Evolutionary conservation across 163 green algal genomes (phyloP).

Genomic region (Scenedesmus sp.): DNA sequence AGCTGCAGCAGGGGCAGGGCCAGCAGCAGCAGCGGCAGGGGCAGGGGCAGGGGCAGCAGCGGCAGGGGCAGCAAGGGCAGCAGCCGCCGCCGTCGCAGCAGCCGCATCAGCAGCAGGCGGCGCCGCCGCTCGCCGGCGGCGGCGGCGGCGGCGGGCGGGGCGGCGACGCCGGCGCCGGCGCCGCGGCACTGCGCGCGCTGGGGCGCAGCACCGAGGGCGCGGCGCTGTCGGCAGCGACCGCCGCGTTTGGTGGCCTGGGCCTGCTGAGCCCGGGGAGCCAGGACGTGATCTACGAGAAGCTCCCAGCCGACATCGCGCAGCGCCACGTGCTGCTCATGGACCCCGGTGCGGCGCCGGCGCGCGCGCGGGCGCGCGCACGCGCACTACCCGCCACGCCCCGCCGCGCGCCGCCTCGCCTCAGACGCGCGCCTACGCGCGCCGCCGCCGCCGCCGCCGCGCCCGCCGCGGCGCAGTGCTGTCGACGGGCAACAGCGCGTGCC

Average conservation of each 20-base stretch:
- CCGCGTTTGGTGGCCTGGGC: slow-evolving; percentile 11
- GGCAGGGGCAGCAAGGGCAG: neutral
- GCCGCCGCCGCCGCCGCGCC: too few species aligned
- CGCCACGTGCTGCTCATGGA: slow-evolving; percentile 97
- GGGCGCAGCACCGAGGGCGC: neutral
- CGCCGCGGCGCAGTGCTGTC: too few species aligned
- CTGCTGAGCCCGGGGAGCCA: slow-evolving; percentile 13
- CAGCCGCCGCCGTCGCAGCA: neutral
- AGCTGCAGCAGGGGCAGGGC: neutral
- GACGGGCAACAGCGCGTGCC: slow-evolving; percentile 77
- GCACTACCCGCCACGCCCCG: too few species aligned
- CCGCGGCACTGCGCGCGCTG: too few species aligned
- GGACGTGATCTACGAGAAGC: slow-evolving; percentile 93
- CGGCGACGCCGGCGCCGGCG: too few species aligned
- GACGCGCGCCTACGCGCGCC: too few species aligned
- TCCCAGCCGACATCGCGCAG: slow-evolving; percentile 92
- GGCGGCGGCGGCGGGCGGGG: too few species aligned
- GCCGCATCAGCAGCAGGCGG: slow-evolving; percentile 8
- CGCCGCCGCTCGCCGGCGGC: too few species aligned
- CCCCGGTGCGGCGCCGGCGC: too few species aligned
- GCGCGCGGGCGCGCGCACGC: too few species aligned
- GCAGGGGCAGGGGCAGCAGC: slow-evolving; percentile 7
- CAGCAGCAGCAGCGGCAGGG: too few species aligned
- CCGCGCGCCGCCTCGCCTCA: too few species aligned
- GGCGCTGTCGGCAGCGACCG: slow-evolving; percentile 3